Percentiles rank a stretch among this genome's conserved stretches.
Evolutionary conservation across 1,284 basidiomycete genomes (phyloP).

Genomic region (Thelephora terrestris): DNA sequence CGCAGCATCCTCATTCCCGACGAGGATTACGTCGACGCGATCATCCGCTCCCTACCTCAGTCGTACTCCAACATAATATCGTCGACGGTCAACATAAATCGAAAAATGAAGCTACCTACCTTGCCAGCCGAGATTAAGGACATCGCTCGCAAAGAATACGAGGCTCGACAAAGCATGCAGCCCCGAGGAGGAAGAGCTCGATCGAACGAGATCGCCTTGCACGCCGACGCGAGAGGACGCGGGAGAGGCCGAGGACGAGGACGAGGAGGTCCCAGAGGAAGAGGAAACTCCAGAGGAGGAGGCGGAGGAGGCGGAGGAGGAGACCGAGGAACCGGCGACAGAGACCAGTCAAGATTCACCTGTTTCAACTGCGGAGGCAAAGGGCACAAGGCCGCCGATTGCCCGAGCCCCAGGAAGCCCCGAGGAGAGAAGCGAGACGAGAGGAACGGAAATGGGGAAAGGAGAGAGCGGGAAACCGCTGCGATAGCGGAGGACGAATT

Average conservation of each 20-base stretch:
- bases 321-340: neutral
- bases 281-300: slow-evolving; percentile 3
- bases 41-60: slow-evolving; percentile 16
- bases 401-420: slow-evolving; percentile 8
- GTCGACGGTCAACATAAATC: slow-evolving; percentile 8
- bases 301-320: slow-evolving; percentile 4
- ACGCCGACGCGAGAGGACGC: slow-evolving; percentile 18
- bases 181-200: slow-evolving; percentile 1
- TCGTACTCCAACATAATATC: slow-evolving; percentile 6
- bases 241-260: slow-evolving; percentile 14
- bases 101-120: slow-evolving; percentile 7
- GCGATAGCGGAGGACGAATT: slow-evolving; percentile 5
- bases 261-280: slow-evolving; percentile 11
- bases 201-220: slow-evolving; percentile 15
- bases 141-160: slow-evolving; percentile 13
- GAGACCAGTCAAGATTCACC: neutral
- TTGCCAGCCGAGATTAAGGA: slow-evolving; percentile 11
- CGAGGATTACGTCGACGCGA: slow-evolving; percentile 14
- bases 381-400: slow-evolving; percentile 4
- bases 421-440: neutral
- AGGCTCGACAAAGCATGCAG: slow-evolving; percentile 7
- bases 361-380: slow-evolving; percentile 9
- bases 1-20: slow-evolving; percentile 13
- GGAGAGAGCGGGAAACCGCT: slow-evolving; percentile 4
- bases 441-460: neutral